Evolutionary conservation across 2,329 filamentous ascomycete species (phyloP), one percentile per base, ranked within the genome.

Genomic region (Neonectria magnoliae): DNA sequence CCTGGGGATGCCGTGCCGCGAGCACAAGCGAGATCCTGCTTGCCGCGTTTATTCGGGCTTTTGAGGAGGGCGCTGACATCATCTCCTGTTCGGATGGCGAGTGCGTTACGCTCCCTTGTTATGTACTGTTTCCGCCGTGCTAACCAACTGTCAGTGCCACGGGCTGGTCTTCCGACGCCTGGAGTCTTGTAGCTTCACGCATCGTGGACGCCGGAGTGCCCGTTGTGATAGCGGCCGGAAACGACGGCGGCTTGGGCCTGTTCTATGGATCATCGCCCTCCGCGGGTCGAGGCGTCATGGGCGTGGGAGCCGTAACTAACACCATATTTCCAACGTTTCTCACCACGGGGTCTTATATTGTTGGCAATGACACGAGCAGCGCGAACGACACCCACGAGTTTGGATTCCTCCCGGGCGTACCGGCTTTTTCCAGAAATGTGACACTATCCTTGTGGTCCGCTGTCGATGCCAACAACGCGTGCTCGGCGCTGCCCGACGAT

Each of bases 41-140:
- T 45, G 81, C 81, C 4, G 85, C 86, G 6, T 88, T 85, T 75
- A 83, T 85, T 75, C 82, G 80, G 71, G 87, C 88, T 0, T 87
- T 83, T 67, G 83, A 88, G 69, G 86, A 82, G 5, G 85, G 84
- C 29, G 81, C 81, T 52, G 79, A 87, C 68, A 82, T 87, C 69
- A 86, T 87, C 69, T 85, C 82, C 38, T 42, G 38, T 10, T 42
- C 38, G 8, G 38, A 42, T 10, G 38, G 38, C 38, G n/a, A 42
- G 38, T 42, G n/a, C 7, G 38, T 42, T 1, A 14, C 16, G 16
- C 16, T 8, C 38, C 14, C 38, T 4, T 18, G n/a, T 16, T 9
- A 20, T 42, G 9, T 42, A 1, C n/a, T 2, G 11, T 42, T 9
- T 20, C 8, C n/a, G 8, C 4, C 10, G 13, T 42, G 38, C 38